phyloP scores from a whole-genome alignment of 2,329 filamentous ascomycete species.

The Fusarium tjaetaba region DNA sequence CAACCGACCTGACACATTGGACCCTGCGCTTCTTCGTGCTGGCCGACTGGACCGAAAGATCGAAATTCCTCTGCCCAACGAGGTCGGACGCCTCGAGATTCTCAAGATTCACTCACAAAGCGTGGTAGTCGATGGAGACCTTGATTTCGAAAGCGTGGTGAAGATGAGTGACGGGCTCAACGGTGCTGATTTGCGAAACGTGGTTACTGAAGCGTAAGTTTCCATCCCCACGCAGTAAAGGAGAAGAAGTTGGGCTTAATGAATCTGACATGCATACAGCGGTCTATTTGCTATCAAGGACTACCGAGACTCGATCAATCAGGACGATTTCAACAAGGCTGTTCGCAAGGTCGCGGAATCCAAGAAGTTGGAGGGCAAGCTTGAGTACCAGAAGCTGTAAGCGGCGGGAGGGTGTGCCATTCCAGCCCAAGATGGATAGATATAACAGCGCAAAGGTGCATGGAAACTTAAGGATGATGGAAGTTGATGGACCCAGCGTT shows the following conservation, averaged over 20 bases:
- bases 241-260: neutral
- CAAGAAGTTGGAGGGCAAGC: slow-evolving; percentile 98
- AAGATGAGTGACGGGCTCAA: slow-evolving; percentile 99
- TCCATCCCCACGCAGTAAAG: neutral
- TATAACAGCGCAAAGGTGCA: slow-evolving; percentile 19
- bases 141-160: slow-evolving; percentile 98
- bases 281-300: slow-evolving; percentile 98
- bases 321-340: slow-evolving; percentile 99
- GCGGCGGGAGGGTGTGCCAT: slow-evolving; percentile 6
- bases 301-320: slow-evolving; percentile 93
- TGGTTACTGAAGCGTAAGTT: slow-evolving; percentile 96
- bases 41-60: slow-evolving; percentile 97
- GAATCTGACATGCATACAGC: slow-evolving; percentile 58
- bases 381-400: slow-evolving; percentile 96
- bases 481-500: slow-evolving; percentile 27
- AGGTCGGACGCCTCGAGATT: slow-evolving; percentile 95
- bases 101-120: slow-evolving; percentile 94
- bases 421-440: slow-evolving; percentile 22
- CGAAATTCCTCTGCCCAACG: slow-evolving; percentile 96
- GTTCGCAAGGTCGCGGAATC: slow-evolving; percentile 96
- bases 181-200: slow-evolving; percentile 95
- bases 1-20: slow-evolving; percentile 94
- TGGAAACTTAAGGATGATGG: slow-evolving; percentile 15
- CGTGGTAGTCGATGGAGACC: slow-evolving; percentile 90
- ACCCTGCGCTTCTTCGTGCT: slow-evolving; percentile 90